phyloP scores from a whole-genome alignment of 345 rosid genomes.

The Lenwebbia sp. region DNA sequence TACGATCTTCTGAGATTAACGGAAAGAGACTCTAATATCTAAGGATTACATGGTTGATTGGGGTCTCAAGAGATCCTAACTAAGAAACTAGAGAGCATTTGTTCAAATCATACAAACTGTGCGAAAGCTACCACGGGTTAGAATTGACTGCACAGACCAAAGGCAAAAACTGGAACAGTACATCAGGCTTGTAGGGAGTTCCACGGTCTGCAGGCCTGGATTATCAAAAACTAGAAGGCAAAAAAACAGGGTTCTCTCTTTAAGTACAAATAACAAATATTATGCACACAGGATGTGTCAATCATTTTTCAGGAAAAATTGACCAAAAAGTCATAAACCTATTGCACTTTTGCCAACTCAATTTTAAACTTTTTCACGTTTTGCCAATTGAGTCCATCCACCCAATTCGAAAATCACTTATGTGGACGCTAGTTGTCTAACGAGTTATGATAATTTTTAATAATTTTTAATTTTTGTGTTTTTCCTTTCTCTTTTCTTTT shows the following conservation, averaged over 20 bases:
- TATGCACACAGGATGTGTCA: not conserved
- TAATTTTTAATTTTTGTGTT: no score
- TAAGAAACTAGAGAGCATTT: not conserved
- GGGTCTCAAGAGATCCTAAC: not conserved
- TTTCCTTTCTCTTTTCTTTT: no score
- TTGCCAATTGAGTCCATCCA: no score
- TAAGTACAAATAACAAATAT: not conserved
- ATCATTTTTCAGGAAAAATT: no score
- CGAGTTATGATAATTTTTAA: no score
- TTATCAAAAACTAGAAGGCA: not conserved
- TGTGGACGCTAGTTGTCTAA: no score
- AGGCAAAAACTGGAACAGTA: not conserved
- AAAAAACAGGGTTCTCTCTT: not conserved
- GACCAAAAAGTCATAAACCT: no score
- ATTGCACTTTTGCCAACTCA: no score
- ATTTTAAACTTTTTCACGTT: no score
- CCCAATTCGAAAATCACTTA: no score
- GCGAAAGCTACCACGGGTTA: not conserved
- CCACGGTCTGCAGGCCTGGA: not conserved
- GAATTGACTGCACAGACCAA: not conserved
- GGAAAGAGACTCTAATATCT: not conserved
- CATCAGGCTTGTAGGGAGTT: not conserved
- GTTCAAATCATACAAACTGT: not conserved
- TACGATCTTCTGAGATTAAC: not conserved
- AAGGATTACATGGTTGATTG: not conserved